Evolutionary conservation across 129 eudicot genomes (phyloP), one percentile per base, ranked within the genome.

Genomic region (Tagetes erecta): DNA sequence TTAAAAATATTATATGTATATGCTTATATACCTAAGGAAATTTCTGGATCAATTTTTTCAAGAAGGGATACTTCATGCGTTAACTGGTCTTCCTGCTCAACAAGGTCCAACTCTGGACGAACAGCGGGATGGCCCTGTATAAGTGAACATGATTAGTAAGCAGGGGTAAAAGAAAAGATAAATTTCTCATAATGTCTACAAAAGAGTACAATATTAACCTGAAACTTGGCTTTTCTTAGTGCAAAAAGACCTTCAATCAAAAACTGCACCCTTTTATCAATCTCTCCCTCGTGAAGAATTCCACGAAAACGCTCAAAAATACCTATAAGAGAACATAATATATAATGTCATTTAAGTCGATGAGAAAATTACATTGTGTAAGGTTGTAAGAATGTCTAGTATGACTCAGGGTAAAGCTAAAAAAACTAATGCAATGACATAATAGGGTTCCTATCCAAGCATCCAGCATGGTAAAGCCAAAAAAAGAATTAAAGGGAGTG

Each of bases 291-390:
- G 31, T 95, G 99, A 80, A 95, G 97, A 78, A 95, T 95, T 66
- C 97, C 99, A 74, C 97, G 99, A 36, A 95, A 95, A 7, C 97
- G 88, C 83, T 95, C 99, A 88, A 95, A 95, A 30, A 95, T 95
- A 58, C 96, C 98, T 92, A 71, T 8, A 66, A 37, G 55, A 52
- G 6, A n/a, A 51, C 56, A 37, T n/a, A 37, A 12, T n/a, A 62
- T 35, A 11, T 11, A 36, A 1, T 57, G 38, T 3, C n/a, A 8
- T 33, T 10, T 58, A 12, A 2, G 64, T 58, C 44, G 31, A 14
- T 2, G 63, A 45, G 13, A 58, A 77, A 40, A 31, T 42, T 0
- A 42, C 13, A 65, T 34, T 3, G 8, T 27, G 51, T 66, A 34
- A n/a, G 12, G 3, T 14, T 31, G 40, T 30, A 67, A 52, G 55